phyloP scores from a whole-genome alignment of 1,284 basidiomycete species.

The Exsudoporus floridanus region DNA sequence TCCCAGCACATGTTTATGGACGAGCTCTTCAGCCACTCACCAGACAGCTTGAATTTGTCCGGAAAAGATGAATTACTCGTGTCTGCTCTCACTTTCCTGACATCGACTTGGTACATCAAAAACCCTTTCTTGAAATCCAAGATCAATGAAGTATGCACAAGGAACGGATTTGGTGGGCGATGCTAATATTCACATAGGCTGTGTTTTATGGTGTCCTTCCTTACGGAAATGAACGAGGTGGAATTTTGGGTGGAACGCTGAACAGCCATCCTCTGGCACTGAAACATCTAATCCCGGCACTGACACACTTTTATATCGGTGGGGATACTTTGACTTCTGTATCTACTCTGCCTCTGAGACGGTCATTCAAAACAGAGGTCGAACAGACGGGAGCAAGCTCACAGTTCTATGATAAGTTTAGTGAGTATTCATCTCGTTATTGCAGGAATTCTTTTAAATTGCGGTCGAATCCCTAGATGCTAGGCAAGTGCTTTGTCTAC shows the following conservation, averaged over 20 bases:
- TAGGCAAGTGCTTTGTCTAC: constrained; percentile 36
- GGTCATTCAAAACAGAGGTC: constrained; percentile 63
- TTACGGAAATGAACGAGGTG: constrained; percentile 73
- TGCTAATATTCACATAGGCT: constrained; percentile 51
- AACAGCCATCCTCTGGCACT: constrained; percentile 86
- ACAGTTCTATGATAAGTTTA: constrained; percentile 98
- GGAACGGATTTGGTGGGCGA: background rate
- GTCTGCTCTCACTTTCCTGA: constrained; percentile 90
- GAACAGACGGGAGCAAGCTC: constrained; percentile 97
- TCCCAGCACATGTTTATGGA: constrained; percentile 10
- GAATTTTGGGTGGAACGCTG: constrained; percentile 79
- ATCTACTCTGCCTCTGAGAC: background rate
- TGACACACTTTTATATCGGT: constrained; percentile 97
- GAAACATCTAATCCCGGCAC: constrained; percentile 85
- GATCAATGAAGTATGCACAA: constrained; percentile 76
- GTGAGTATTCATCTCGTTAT: constrained; percentile 48
- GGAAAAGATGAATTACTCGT: constrained; percentile 88
- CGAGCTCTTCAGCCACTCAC: constrained; percentile 55
- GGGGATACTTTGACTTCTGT: background rate
- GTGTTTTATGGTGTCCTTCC: constrained; percentile 82
- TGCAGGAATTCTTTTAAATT: constrained; percentile 4
- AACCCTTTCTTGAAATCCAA: constrained; percentile 99
- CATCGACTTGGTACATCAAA: constrained; percentile 96
- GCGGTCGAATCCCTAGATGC: constrained; percentile 47
- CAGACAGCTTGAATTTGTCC: constrained; percentile 77